Conservation (phyloP, 2,329 filamentous ascomycete genomes). For the Colletotrichum abscissum region DNA sequence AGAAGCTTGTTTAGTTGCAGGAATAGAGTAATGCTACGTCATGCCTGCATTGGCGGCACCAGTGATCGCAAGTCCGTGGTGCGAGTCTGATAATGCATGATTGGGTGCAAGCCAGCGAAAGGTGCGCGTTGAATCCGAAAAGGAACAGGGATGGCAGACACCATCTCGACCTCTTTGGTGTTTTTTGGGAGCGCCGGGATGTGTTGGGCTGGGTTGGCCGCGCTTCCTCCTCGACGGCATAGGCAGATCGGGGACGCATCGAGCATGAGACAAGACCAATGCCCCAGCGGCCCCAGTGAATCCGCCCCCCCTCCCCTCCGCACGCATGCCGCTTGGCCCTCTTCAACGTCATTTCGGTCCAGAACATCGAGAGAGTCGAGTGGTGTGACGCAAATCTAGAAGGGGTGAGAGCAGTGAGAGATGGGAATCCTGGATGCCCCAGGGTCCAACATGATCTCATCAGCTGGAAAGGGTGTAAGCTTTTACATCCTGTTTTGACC, state of each 20-base stretch:
- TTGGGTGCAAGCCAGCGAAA: constrained; percentile 4
- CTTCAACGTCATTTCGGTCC: constrained; percentile 44
- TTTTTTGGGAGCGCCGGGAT: background rate
- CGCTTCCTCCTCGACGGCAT: constrained; percentile 7
- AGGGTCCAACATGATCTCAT: constrained; percentile 40
- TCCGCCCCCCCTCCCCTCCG: constrained; percentile 22
- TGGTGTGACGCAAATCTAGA: constrained; percentile 30
- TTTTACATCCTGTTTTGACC: constrained; percentile 37
- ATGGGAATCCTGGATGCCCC: constrained; percentile 14
- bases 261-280: constrained; percentile 29
- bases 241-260: constrained; percentile 29
- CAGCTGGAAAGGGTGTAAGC: constrained; percentile 30
- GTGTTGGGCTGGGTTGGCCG: background rate
- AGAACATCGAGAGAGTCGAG: constrained; percentile 29
- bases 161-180: background rate
- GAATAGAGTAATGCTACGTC: constrained; percentile 31
- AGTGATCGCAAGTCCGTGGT: constrained; percentile 10
- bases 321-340: constrained; percentile 34
- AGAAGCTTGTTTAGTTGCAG: constrained; percentile 30
- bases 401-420: background rate
- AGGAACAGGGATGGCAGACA: constrained; percentile 21
- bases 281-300: constrained; percentile 30
- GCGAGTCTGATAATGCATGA: constrained; percentile 17
- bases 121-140: constrained; percentile 15
- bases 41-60: constrained; percentile 27